These are phyloP conservation scores for Jimgerdemannia lactiflua DNA, from an alignment of 192 early-diverging fungal genomes.

Conservation along the genomic window DNA sequence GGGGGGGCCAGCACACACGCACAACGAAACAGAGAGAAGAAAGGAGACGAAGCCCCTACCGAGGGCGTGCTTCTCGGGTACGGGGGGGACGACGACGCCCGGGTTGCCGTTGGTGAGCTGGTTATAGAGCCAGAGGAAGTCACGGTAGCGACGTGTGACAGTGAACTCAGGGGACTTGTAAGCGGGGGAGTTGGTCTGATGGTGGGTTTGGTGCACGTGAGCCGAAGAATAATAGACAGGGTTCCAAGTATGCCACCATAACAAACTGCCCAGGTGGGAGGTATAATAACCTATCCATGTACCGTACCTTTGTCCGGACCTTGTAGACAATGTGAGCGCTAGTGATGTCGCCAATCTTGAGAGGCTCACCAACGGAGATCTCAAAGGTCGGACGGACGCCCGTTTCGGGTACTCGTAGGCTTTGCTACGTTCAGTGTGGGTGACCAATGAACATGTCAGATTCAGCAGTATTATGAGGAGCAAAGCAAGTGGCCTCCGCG, in stretches of 20 bases:
- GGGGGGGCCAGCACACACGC: neutral
- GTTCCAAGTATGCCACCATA: neutral
- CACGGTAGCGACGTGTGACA: conserved; percentile 86
- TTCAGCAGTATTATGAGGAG: too few species aligned
- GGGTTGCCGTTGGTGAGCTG: conserved; percentile 77
- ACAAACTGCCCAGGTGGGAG: neutral
- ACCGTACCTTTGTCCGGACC: conserved; percentile 68
- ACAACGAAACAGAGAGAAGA: neutral
- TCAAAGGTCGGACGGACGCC: conserved; percentile 51
- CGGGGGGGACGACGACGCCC: conserved; percentile 87
- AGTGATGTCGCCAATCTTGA: conserved; percentile 88
- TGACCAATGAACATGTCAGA: neutral
- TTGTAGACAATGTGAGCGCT: conserved; percentile 85
- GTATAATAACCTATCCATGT: neutral
- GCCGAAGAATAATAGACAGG: neutral
- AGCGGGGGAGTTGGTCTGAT: conserved; percentile 70
- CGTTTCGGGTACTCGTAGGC: conserved; percentile 33
- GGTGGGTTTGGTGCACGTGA: neutral
- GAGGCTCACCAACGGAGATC: conserved; percentile 79
- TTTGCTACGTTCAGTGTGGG: neutral
- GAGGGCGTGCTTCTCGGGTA: conserved; percentile 92
- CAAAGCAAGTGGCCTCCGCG: too few species aligned
- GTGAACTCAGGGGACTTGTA: conserved; percentile 75
- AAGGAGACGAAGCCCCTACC: conserved; percentile 37
- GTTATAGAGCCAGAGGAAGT: conserved; percentile 93